Percentiles rank a stretch among this genome's conserved stretches.
Conservation (phyloP, 75 land plant genomes). For the Gnetum montanum region DNA sequence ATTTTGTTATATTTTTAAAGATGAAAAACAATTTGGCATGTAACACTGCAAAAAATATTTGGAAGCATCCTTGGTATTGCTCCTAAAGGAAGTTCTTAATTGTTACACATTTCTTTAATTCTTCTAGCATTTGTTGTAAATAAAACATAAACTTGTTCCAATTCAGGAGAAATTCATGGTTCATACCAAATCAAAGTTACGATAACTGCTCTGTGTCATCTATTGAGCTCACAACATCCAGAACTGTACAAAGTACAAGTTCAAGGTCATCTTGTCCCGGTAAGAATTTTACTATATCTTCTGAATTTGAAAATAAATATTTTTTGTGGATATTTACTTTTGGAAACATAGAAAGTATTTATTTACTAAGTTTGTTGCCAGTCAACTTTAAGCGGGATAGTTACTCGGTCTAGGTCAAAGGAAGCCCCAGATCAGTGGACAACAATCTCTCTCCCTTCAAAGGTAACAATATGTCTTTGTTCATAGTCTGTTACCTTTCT, state of each 20-base stretch:
- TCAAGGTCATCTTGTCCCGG: conserved; percentile 83
- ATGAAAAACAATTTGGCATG: not conserved
- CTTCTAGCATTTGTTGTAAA: not conserved
- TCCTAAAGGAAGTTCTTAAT: not conserved
- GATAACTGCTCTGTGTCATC: conserved; percentile 75
- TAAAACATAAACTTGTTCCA: not conserved
- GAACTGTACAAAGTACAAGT: conserved; percentile 60
- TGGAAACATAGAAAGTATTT: not conserved
- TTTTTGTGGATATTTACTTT: not conserved
- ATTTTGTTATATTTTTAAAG: not conserved
- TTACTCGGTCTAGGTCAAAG: conserved; percentile 85
- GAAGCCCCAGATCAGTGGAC: conserved; percentile 83
- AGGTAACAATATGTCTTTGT: conserved; percentile 35
- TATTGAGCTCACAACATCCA: conserved; percentile 63
- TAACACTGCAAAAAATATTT: not conserved
- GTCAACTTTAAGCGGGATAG: conserved; percentile 60
- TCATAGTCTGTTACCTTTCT: not conserved
- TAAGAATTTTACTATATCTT: conserved; percentile 4
- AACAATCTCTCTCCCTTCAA: conserved; percentile 54
- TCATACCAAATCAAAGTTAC: conserved; percentile 91
- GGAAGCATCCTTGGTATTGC: not conserved
- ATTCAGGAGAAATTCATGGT: conserved; percentile 89
- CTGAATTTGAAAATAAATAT: not conserved
- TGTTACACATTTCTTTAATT: not conserved
- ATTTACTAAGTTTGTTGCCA: conserved; percentile 12